Evolutionary conservation across 352 stramenopile species (phyloP), one percentile per base, ranked within the genome.

Genomic region (Globisporangium middletonii): DNA sequence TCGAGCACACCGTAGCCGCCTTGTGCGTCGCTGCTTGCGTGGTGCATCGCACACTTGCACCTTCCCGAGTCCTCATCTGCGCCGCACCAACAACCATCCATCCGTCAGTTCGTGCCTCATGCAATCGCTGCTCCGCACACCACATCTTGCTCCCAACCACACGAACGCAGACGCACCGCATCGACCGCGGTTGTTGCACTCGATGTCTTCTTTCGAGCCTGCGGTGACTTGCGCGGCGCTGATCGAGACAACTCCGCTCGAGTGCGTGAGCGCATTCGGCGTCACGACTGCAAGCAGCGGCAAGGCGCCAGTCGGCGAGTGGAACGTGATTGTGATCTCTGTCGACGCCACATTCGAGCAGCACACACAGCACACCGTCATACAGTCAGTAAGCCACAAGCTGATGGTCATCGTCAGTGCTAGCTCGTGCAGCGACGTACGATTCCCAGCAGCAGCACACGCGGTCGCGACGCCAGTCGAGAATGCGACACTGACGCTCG

Each of bases 171-270:
- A 74, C 73, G 11, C 57, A 91, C 80, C 74, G 26, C 81, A 92
- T 49, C 76, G 73, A 0, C 81, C 81, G n/a, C 79, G 79, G 43
- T 86, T 88, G 58, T 89, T 86, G 75, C 86, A 95, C 43, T 88
- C 67, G 12, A 45, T 63, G 51, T 91, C 73, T 53, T 90, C 86
- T 55, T 79, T 92, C 4, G 75, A 92, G 9, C 75, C 80, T 28
- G 58, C 52, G 0, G 52, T 69, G 7, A 56, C 65, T 27, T 79
- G 51, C 35, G 50, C 38, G n/a, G 78, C 60, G 16, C 55, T 62
- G 0, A 71, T 66, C 4, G 46, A 19, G 2, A 89, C 79, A 18
- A 60, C 53, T 2, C 65, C 60, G 12, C 58, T 65, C 1, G 65
- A 74, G 15, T 73, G 64, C 1, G 75, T 83, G 45, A 93, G 68